A percentile compares a stretch with the other conserved stretches of the same genome.
Conservation (phyloP, 176 grass and related monocot genomes). For the Triticum timopheevii region DNA sequence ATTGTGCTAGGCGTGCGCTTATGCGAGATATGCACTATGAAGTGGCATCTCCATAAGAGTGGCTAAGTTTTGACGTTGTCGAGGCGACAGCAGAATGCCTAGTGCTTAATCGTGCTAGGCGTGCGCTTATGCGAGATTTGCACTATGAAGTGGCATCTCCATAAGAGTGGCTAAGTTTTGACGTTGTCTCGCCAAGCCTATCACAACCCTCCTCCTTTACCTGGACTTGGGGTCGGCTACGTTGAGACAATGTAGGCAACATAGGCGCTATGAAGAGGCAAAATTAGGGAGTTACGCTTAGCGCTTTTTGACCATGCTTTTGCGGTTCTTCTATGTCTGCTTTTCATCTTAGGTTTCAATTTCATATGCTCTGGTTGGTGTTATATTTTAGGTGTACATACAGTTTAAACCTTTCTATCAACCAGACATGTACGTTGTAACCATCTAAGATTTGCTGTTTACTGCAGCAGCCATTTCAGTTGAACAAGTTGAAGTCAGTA, state of each 20-base stretch:
- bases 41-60: neutral
- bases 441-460: conserved; percentile 26
- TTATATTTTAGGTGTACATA: neutral
- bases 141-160: neutral
- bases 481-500: conserved; percentile 60
- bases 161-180: too few species aligned
- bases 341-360: neutral
- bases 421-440: neutral
- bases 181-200: too few species aligned
- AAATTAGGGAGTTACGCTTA: neutral
- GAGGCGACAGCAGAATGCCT: neutral
- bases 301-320: neutral
- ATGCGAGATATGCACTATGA: neutral
- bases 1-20: neutral
- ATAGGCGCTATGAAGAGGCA: neutral
- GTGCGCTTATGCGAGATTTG: neutral
- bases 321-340: neutral
- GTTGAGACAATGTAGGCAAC: too few species aligned
- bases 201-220: too few species aligned
- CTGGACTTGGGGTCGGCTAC: too few species aligned
- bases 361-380: neutral
- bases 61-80: too few species aligned
- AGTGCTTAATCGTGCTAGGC: neutral
- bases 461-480: conserved; percentile 57
- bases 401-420: neutral